Conservation (phyloP, 2,329 filamentous ascomycete genomes). For the Hypoxylon sp. region DNA sequence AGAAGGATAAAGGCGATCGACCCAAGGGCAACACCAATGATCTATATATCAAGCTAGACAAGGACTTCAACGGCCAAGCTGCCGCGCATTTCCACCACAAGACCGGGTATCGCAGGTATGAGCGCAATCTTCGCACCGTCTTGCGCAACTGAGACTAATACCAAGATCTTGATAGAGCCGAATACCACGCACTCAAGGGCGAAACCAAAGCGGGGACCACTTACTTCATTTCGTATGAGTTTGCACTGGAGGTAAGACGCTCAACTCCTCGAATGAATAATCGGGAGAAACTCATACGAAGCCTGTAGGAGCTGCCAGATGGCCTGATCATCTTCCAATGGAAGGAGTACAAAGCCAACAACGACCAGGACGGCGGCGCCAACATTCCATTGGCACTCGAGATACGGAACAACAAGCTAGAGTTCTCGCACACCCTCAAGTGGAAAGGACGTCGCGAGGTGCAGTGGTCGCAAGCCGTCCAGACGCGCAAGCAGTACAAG, state of each 20-base stretch:
- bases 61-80: constrained; percentile 21
- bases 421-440: constrained; percentile 19
- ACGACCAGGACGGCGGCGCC: constrained; percentile 19
- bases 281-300: too few relatives aligned
- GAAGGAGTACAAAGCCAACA: constrained; percentile 34
- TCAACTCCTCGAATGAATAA: too few relatives aligned
- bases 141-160: constrained; percentile 1
- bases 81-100: constrained; percentile 35
- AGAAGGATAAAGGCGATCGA: constrained; percentile 24
- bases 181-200: constrained; percentile 30
- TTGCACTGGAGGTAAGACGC: constrained; percentile 24
- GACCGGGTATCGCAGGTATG: constrained; percentile 27
- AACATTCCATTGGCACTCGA: constrained; percentile 31
- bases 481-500: constrained; percentile 24
- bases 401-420: constrained; percentile 21
- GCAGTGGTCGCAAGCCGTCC: constrained; percentile 25
- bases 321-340: constrained; percentile 33
- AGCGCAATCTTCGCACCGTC: not conserved
- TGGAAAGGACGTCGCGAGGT: constrained; percentile 12
- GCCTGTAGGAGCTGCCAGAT: constrained; percentile 23
- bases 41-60: constrained; percentile 30
- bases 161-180: constrained; percentile 11
- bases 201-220: constrained; percentile 31
- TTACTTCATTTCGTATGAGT: constrained; percentile 34
- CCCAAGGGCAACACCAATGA: constrained; percentile 24